Evolutionary conservation across 2,329 filamentous ascomycete genomes (phyloP).

Genomic region (Bertia moriformis): DNA sequence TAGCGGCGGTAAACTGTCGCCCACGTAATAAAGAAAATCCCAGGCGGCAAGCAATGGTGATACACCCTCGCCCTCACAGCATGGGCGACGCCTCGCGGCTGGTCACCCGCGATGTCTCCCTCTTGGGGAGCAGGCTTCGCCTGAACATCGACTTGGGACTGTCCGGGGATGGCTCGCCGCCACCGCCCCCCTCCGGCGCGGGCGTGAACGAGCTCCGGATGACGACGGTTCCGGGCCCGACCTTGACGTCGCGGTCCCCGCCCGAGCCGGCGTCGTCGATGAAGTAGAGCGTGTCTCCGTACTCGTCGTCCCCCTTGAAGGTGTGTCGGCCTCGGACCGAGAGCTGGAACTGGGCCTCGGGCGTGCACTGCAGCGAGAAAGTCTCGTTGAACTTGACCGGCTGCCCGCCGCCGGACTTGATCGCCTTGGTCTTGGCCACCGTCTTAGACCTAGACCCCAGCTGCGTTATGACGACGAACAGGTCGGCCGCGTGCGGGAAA

Average conservation of each 20-base stretch:
- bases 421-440: constrained; percentile 82
- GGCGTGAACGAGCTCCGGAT: constrained; percentile 58
- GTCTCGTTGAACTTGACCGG: constrained; percentile 62
- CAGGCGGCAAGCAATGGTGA: no score
- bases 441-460: constrained; percentile 58
- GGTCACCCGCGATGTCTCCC: constrained; percentile 21
- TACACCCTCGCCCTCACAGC: no score
- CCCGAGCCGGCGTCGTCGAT: constrained; percentile 65
- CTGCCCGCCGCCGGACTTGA: constrained; percentile 54
- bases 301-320: constrained; percentile 68
- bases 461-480: constrained; percentile 64
- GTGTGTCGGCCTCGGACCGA: constrained; percentile 74
- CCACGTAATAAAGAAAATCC: no score
- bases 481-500: constrained; percentile 61
- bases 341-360: constrained; percentile 76
- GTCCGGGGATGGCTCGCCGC: no score
- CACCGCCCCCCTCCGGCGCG: constrained; percentile 21
- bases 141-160: constrained; percentile 31
- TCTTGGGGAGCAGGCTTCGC: constrained; percentile 39
- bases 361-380: constrained; percentile 63
- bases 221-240: constrained; percentile 59
- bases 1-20: no score
- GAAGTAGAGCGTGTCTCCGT: constrained; percentile 81
- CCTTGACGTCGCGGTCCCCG: constrained; percentile 57
- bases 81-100: constrained; percentile 28